A percentile compares a stretch with the other conserved stretches of the same genome.
Conservation (phyloP, 2,329 filamentous ascomycete genomes). For the Xylaria hypoxylon region DNA sequence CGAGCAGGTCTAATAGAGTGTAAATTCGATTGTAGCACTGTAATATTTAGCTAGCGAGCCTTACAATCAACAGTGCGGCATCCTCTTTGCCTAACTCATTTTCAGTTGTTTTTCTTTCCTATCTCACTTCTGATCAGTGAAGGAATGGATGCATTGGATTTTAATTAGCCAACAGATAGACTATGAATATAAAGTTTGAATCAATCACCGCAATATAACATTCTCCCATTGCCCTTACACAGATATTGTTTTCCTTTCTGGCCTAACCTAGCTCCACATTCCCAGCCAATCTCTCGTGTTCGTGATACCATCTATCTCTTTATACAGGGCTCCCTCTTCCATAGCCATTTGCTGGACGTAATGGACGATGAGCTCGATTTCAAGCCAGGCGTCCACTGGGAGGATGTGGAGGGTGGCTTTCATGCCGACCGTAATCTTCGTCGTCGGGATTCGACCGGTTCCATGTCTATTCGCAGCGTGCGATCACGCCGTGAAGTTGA, state of each 20-base stretch:
- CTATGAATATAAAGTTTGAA: slow-evolving; percentile 19
- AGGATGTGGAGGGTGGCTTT: slow-evolving; percentile 52
- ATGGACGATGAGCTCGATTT: slow-evolving; percentile 44
- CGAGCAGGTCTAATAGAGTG: slow-evolving; percentile 36
- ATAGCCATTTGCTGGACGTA: background rate
- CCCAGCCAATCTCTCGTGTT: slow-evolving; percentile 1
- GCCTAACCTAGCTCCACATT: background rate
- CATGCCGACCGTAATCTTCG: slow-evolving; percentile 43
- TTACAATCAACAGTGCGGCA: slow-evolving; percentile 47
- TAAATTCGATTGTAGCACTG: slow-evolving; percentile 40
- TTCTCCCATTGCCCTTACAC: background rate
- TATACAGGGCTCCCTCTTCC: background rate
- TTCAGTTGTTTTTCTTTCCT: slow-evolving; percentile 11
- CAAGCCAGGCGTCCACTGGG: slow-evolving; percentile 52
- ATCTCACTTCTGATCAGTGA: slow-evolving; percentile 12
- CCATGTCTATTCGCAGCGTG: slow-evolving; percentile 57
- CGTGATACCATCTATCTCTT: slow-evolving; percentile 4
- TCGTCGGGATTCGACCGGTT: slow-evolving; percentile 51
- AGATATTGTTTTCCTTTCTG: background rate
- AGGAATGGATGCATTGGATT: background rate
- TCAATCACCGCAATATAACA: background rate
- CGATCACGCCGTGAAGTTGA: slow-evolving; percentile 56
- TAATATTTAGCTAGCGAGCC: slow-evolving; percentile 29
- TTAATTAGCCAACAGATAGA: slow-evolving; percentile 7
- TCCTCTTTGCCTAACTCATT: slow-evolving; percentile 40